Evolutionary conservation across 129 eudicot species (phyloP).

Genomic region (Apium graveolens): DNA sequence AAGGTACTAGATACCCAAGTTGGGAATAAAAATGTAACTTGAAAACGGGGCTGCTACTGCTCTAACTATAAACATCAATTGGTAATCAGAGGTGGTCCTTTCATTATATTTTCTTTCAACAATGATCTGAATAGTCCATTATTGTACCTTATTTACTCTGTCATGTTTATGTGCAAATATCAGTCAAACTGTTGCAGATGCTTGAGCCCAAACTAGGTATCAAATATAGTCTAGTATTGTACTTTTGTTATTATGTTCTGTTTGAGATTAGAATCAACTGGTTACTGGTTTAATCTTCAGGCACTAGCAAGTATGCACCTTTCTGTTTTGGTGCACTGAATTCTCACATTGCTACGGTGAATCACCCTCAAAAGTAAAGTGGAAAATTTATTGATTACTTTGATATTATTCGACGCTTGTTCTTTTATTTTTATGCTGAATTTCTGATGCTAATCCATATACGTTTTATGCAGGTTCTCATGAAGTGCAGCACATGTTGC

Average conservation of each 20-base stretch:
- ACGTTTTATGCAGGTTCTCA: slow-evolving; percentile 47
- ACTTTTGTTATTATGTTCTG: background rate
- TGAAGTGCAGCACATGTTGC: slow-evolving; percentile 39
- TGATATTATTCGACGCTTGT: background rate
- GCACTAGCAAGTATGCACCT: background rate
- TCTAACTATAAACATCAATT: background rate
- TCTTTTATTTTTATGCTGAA: background rate
- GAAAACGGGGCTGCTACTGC: background rate
- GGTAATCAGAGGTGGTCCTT: slow-evolving; percentile 8
- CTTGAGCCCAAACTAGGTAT: background rate
- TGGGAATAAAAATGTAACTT: background rate
- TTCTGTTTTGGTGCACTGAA: background rate
- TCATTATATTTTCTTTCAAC: slow-evolving; percentile 1
- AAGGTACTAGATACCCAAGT: background rate
- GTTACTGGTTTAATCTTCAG: background rate
- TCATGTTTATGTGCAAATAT: background rate
- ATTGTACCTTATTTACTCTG: background rate
- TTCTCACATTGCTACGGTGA: background rate
- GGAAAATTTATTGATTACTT: background rate
- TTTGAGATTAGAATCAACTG: background rate
- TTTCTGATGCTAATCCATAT: background rate
- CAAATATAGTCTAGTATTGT: background rate
- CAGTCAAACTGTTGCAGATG: background rate
- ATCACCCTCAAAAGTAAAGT: background rate
- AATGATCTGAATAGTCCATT: background rate